These are phyloP conservation scores for Yarrowia sp. DNA, from an alignment of 805 yeast genomes.

Conservation along the genomic window DNA sequence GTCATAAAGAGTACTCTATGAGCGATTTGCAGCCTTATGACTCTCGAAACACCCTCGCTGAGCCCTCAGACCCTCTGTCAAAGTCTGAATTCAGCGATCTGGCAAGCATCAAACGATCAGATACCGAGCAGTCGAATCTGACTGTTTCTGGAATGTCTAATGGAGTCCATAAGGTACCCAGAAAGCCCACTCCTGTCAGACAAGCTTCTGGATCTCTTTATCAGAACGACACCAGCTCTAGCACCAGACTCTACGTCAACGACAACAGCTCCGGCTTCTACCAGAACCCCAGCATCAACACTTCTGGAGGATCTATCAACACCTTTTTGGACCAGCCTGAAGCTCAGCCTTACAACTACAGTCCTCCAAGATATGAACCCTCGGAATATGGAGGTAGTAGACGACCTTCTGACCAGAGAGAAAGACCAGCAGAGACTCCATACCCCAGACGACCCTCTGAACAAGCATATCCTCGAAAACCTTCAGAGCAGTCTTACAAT, in stretches of 20 bases:
- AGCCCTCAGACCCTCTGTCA: slow-evolving; percentile 23
- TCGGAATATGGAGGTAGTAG: neutral
- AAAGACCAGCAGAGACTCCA: no score
- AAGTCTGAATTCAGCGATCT: slow-evolving; percentile 6
- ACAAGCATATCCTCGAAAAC: neutral
- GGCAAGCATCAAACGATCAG: slow-evolving; percentile 1
- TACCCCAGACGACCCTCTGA: neutral
- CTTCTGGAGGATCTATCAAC: neutral
- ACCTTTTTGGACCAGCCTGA: slow-evolving; percentile 1
- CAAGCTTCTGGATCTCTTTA: slow-evolving; percentile 3
- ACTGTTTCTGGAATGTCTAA: neutral
- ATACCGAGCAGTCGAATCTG: slow-evolving; percentile 1
- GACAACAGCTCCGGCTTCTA: slow-evolving; percentile 1
- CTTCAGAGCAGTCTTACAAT: neutral
- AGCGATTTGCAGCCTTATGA: slow-evolving; percentile 11
- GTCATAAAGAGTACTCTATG: slow-evolving; percentile 3
- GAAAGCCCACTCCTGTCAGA: slow-evolving; percentile 8
- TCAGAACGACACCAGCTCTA: slow-evolving; percentile 6
- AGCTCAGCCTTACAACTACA: neutral
- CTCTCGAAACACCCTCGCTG: slow-evolving; percentile 24
- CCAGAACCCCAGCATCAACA: slow-evolving; percentile 10
- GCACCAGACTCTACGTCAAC: slow-evolving; percentile 1
- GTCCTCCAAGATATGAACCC: slow-evolving; percentile 18
- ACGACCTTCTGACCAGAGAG: neutral
- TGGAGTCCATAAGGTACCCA: slow-evolving; percentile 12